Conservation (phyloP, 768 basidiomycete species). For the Phylloporus scabripes region DNA sequence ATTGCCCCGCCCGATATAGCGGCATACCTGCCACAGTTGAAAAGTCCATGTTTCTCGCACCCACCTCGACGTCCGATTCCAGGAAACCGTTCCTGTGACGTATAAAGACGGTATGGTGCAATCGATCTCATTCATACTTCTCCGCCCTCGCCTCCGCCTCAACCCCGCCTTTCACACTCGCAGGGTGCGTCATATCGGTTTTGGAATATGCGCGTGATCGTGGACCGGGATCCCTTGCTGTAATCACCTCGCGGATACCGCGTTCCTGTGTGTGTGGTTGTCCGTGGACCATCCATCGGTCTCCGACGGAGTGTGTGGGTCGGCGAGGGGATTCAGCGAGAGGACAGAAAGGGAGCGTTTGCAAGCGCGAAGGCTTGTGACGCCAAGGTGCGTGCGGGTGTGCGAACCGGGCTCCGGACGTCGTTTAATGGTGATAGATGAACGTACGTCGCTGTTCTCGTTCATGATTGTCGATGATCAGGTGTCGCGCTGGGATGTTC, state of each 20-base stretch:
- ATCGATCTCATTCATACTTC: conserved; percentile 10
- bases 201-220: not conserved
- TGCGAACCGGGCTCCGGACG: not conserved
- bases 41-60: not conserved
- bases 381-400: no score
- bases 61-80: conserved; percentile 23
- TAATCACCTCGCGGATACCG: conserved; percentile 30
- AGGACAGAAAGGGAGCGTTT: not conserved
- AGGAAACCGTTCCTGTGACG: conserved; percentile 27
- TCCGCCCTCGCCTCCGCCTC: conserved; percentile 23
- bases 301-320: not conserved
- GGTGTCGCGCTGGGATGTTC: not conserved
- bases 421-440: not conserved
- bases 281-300: not conserved
- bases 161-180: conserved; percentile 23
- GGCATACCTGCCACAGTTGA: not conserved
- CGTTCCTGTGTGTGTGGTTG: conserved; percentile 10
- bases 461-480: not conserved
- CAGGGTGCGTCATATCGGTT: not conserved
- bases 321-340: not conserved
- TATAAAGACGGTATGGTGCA: conserved; percentile 10
- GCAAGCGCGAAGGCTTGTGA: not conserved
- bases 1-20: conserved; percentile 2
- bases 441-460: not conserved
- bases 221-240: conserved; percentile 3